These are phyloP conservation scores for Annona cherimola DNA, from an alignment of 164 flowering plant genomes.

Conservation along the genomic window DNA sequence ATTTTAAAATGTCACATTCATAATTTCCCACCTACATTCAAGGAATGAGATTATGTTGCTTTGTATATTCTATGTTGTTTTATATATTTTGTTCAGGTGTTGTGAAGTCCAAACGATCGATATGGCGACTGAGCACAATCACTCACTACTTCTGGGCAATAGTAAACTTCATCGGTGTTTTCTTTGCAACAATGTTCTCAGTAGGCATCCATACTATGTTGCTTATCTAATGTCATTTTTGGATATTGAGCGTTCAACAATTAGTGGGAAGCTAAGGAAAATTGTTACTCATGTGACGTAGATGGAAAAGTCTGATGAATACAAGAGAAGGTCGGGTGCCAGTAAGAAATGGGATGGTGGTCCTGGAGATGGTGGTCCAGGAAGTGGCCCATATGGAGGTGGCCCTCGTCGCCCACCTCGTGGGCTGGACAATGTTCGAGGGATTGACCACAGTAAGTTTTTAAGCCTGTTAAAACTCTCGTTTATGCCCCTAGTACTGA, in stretches of 20 bases:
- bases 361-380: slow-evolving; percentile 81
- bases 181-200: slow-evolving; percentile 89
- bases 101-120: slow-evolving; percentile 76
- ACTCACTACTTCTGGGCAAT: slow-evolving; percentile 84
- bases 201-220: slow-evolving; percentile 31
- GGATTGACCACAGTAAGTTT: slow-evolving; percentile 81
- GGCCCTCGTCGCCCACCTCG: slow-evolving; percentile 82
- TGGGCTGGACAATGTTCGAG: slow-evolving; percentile 86
- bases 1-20: background rate
- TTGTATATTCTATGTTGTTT: background rate
- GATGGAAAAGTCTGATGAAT: slow-evolving; percentile 96
- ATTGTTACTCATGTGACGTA: slow-evolving; percentile 15
- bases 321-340: slow-evolving; percentile 63
- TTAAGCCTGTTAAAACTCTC: background rate
- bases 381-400: slow-evolving; percentile 85
- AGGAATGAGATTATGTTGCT: background rate
- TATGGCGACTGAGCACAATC: slow-evolving; percentile 81
- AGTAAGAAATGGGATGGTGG: slow-evolving; percentile 95
- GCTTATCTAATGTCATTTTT: background rate
- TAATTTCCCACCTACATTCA: background rate
- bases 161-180: slow-evolving; percentile 58
- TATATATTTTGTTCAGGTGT: slow-evolving; percentile 47
- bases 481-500: background rate
- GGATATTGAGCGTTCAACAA: background rate
- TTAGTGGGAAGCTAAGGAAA: background rate